These are phyloP conservation scores for Plicaturopsis crispa DNA, from an alignment of 768 basidiomycete species.

Conservation along the genomic window DNA sequence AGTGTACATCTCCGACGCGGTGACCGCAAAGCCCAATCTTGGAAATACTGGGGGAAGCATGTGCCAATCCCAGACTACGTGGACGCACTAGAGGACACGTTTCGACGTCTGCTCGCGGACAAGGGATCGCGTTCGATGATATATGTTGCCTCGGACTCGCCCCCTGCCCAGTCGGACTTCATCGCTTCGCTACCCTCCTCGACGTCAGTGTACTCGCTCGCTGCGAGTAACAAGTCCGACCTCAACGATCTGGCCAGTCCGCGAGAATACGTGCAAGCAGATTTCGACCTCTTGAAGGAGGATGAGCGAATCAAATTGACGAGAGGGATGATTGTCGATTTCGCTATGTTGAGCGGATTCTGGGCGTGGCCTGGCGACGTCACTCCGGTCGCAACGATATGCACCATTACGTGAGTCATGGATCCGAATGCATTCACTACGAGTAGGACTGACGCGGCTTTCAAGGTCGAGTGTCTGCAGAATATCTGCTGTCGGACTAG, in stretches of 20 bases:
- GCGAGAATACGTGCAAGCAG: constrained; percentile 44
- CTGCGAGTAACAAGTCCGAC: constrained; percentile 29
- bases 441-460: constrained; percentile 3
- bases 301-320: constrained; percentile 42
- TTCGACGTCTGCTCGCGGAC: constrained; percentile 19
- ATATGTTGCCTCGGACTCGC: constrained; percentile 61
- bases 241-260: constrained; percentile 43
- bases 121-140: constrained; percentile 19
- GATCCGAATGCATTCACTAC: neutral
- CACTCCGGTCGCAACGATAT: constrained; percentile 45
- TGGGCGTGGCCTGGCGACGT: constrained; percentile 43
- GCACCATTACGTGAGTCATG: constrained; percentile 44
- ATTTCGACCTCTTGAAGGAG: constrained; percentile 34
- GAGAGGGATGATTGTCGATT: constrained; percentile 59
- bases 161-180: constrained; percentile 34
- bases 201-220: constrained; percentile 38
- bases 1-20: constrained; percentile 61
- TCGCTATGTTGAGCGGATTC: constrained; percentile 56
- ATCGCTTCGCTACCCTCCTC: constrained; percentile 23
- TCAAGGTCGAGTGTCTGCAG: constrained; percentile 55
- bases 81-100: constrained; percentile 31
- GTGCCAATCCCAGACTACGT: constrained; percentile 45
- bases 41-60: constrained; percentile 31
- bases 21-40: constrained; percentile 42
- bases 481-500: constrained; percentile 50